phyloP scores from a whole-genome alignment of 345 rosid genomes.

The Salix suchowensis region DNA sequence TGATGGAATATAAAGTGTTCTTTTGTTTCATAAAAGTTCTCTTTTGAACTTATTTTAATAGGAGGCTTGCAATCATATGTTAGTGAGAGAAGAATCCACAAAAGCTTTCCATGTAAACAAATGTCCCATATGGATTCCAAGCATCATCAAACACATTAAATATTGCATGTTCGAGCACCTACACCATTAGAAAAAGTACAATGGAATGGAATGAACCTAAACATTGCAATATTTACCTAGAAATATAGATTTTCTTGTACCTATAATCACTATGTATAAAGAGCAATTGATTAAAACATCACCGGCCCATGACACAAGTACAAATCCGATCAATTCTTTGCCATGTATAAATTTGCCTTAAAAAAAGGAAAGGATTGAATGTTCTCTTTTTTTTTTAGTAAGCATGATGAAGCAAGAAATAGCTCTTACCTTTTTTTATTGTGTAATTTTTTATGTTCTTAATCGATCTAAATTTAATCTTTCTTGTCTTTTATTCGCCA shows the following conservation, averaged over 20 bases:
- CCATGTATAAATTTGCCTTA: background rate
- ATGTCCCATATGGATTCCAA: background rate
- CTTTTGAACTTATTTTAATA: constrained; percentile 39
- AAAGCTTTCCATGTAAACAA: constrained; percentile 13
- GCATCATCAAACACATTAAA: background rate
- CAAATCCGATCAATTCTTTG: background rate
- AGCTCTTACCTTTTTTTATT: too few species aligned
- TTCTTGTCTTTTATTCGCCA: too few species aligned
- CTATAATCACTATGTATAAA: background rate
- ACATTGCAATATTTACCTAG: background rate
- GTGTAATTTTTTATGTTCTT: background rate
- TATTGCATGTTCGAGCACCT: background rate
- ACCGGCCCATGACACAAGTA: background rate
- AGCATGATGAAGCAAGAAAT: background rate
- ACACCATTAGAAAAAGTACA: background rate
- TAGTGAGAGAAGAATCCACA: constrained; percentile 7
- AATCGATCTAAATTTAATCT: too few species aligned
- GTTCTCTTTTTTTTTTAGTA: background rate
- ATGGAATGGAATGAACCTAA: background rate
- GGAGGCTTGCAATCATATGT: constrained; percentile 28
- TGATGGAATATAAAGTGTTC: constrained; percentile 32
- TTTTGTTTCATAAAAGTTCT: constrained; percentile 38
- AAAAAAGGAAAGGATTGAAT: background rate
- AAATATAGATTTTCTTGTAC: background rate
- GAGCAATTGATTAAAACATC: background rate